Conservation (phyloP, 2,329 filamentous ascomycete species). For the Aschersonia sp. region DNA sequence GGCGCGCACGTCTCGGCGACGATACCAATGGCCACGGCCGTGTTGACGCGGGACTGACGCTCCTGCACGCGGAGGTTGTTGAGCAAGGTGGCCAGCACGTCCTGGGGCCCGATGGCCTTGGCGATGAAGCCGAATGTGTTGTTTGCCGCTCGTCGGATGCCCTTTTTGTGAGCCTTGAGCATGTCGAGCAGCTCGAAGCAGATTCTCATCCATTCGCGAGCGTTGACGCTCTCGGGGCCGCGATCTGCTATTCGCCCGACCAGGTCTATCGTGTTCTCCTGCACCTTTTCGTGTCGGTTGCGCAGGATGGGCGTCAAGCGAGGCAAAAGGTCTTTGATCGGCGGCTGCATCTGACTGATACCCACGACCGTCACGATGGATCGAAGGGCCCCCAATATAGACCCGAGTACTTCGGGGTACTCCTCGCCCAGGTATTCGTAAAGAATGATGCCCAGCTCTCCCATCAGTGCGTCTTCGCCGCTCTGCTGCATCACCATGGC, state of each 20-base stretch:
- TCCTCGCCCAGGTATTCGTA: conserved; percentile 99
- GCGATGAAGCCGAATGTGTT: conserved; percentile 99
- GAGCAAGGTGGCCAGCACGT: conserved; percentile 86
- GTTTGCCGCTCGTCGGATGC: conserved; percentile 93
- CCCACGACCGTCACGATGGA: conserved; percentile 97
- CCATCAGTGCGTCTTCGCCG: conserved; percentile 89
- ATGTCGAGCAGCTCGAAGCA: conserved; percentile 98
- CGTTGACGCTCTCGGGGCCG: conserved; percentile 90
- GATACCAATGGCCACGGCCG: conserved; percentile 94
- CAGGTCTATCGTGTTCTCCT: conserved; percentile 97
- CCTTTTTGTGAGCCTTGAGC: conserved; percentile 99
- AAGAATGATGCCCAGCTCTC: conserved; percentile 83
- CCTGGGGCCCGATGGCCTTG: conserved; percentile 95
- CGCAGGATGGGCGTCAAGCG: conserved; percentile 94
- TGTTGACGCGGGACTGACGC: conserved; percentile 95
- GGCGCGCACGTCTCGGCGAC: conserved; percentile 97
- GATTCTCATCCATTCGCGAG: conserved; percentile 98
- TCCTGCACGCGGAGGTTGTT: conserved; percentile 97
- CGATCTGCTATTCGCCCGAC: conserved; percentile 96
- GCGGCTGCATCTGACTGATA: conserved; percentile 95
- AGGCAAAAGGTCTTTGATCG: conserved; percentile 89
- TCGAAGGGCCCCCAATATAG: conserved; percentile 84
- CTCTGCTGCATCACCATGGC: conserved; percentile 99
- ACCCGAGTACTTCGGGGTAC: conserved; percentile 93
- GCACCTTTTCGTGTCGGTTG: conserved; percentile 97